Percentiles rank a stretch among this genome's conserved stretches.
Conservation (phyloP, 441 rosid species). For the Gossypium trilobum region DNA sequence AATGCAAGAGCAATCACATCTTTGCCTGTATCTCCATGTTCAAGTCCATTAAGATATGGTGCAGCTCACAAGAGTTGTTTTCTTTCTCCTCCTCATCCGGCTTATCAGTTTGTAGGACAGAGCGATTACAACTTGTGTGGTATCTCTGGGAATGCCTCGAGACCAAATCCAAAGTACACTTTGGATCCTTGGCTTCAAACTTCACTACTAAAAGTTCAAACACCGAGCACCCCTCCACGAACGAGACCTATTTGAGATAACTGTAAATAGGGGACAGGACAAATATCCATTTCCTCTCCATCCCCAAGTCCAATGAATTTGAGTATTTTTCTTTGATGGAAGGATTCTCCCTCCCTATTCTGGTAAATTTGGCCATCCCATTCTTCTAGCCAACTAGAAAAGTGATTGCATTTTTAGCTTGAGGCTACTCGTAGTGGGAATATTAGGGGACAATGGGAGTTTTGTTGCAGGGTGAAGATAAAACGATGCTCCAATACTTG, state of each 20-base stretch:
- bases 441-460: not conserved
- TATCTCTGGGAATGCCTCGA: constrained; percentile 38
- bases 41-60: constrained; percentile 71
- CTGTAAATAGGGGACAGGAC: constrained; percentile 26
- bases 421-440: constrained; percentile 2
- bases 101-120: constrained; percentile 42
- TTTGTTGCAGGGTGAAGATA: constrained; percentile 2
- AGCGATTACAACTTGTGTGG: constrained; percentile 44
- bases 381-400: not conserved
- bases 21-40: constrained; percentile 77
- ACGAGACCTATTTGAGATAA: constrained; percentile 43
- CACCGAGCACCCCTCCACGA: constrained; percentile 51
- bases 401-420: not conserved
- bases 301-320: not conserved
- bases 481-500: constrained; percentile 1
- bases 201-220: constrained; percentile 36
- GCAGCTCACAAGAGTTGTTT: constrained; percentile 55
- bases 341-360: not conserved
- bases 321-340: not conserved
- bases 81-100: constrained; percentile 71
- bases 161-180: constrained; percentile 33
- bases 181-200: constrained; percentile 44
- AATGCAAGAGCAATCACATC: constrained; percentile 58
- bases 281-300: not conserved
- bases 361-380: not conserved